phyloP scores from a whole-genome alignment of 1,139 yeast species.

The Lodderomyces beijingensis region DNA sequence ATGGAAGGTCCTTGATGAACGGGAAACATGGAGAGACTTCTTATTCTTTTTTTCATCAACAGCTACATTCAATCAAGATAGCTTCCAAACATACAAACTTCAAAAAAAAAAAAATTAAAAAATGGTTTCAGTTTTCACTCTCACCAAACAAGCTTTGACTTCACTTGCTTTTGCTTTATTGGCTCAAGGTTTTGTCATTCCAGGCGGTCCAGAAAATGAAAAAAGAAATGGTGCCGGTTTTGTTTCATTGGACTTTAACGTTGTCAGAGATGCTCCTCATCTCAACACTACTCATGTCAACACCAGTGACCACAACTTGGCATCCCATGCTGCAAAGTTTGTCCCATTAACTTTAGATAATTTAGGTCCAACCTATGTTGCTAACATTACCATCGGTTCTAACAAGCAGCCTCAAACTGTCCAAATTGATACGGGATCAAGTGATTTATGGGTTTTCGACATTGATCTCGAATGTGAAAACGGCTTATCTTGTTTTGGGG shows the following conservation, averaged over 20 bases:
- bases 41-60: too few relatives aligned
- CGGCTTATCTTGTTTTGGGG: slow-evolving; percentile 5
- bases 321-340: too few relatives aligned
- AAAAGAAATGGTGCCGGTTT: slow-evolving; percentile 10
- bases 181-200: slow-evolving; percentile 11
- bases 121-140: slow-evolving; percentile 12
- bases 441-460: slow-evolving; percentile 25
- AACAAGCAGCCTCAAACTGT: slow-evolving; percentile 11
- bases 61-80: too few relatives aligned
- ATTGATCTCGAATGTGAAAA: slow-evolving; percentile 6
- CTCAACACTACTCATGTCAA: slow-evolving; percentile 8
- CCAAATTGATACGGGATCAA: slow-evolving; percentile 21
- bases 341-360: slow-evolving; percentile 8
- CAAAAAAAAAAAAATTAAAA: not conserved
- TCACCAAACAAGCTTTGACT: slow-evolving; percentile 11
- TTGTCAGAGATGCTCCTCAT: slow-evolving; percentile 4
- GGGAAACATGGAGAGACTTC: not conserved
- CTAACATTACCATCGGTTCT: slow-evolving; percentile 11
- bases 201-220: slow-evolving; percentile 6
- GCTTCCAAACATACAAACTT: not conserved
- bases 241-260: slow-evolving; percentile 9
- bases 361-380: slow-evolving; percentile 7
- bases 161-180: slow-evolving; percentile 12
- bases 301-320: too few relatives aligned
- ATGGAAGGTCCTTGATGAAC: not conserved